These are phyloP conservation scores for Stygiomarasmius scandens DNA, from an alignment of 1,284 basidiomycete genomes.

Conservation along the genomic window DNA sequence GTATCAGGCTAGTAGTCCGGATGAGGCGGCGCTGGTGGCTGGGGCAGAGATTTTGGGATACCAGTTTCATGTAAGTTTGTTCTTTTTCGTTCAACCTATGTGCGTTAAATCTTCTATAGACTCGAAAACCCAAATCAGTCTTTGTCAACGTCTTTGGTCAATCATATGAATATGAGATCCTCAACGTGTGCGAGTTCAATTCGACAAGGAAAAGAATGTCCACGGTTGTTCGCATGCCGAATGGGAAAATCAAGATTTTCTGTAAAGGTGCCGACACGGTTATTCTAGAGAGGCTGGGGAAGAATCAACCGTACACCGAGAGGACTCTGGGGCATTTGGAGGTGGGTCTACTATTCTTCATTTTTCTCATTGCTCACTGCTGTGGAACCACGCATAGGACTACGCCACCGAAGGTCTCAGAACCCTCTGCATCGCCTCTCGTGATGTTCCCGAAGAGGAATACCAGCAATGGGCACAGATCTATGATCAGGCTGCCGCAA, in stretches of 20 bases:
- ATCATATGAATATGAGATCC: slow-evolving; percentile 83
- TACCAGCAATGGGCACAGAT: slow-evolving; percentile 88
- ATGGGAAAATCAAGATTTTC: slow-evolving; percentile 93
- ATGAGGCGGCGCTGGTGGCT: slow-evolving; percentile 94
- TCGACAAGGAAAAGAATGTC: slow-evolving; percentile 98
- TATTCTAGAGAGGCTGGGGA: slow-evolving; percentile 85
- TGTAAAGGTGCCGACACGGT: slow-evolving; percentile 99
- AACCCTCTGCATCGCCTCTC: slow-evolving; percentile 94
- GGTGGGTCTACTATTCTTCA: slow-evolving; percentile 42
- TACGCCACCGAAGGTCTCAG: slow-evolving; percentile 97
- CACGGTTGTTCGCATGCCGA: slow-evolving; percentile 85
- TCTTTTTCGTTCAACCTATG: slow-evolving; percentile 4
- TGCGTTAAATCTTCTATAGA: no score
- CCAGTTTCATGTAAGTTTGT: slow-evolving; percentile 81
- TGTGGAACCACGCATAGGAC: no score
- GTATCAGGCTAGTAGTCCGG: slow-evolving; percentile 97
- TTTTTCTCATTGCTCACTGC: slow-evolving; percentile 6
- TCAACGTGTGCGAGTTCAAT: slow-evolving; percentile 99
- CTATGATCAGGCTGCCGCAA: slow-evolving; percentile 90
- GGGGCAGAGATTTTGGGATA: slow-evolving; percentile 94
- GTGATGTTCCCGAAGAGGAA: slow-evolving; percentile 89
- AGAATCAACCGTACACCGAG: slow-evolving; percentile 85
- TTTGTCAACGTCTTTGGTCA: slow-evolving; percentile 83
- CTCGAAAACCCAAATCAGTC: slow-evolving; percentile 93
- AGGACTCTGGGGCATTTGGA: slow-evolving; percentile 90